Base-by-base conservation (phyloP, 345 rosid species). In the Euclidium syriacum region DNA sequence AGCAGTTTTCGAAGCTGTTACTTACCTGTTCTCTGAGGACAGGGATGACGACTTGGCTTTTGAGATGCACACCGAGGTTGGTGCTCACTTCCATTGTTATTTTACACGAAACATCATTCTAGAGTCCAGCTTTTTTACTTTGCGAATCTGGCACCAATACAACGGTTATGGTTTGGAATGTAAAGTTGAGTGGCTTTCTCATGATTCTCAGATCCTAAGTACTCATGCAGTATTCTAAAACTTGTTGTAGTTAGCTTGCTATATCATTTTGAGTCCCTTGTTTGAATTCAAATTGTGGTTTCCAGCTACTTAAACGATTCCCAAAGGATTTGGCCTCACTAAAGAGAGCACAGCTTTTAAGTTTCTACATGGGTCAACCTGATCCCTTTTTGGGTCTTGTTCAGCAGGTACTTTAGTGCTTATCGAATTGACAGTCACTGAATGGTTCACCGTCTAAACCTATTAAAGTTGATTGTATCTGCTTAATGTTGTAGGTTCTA, bases 351-450 rank as follows among this genome's bases (percentile, higher is more conserved):
- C 95, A 92, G 54, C 1, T 78, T 14, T 62, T 85, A 26, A 75
- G 95, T 65, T 89, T 89, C 79, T 87, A 85, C 78, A 82, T 81
- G 91, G 97, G 84, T 52, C 80, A 75, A 40, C 79, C 90, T 32
- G 83, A 73, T 60, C 77, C 79, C 38, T 82, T 84, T 66, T 72
- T 89, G 25, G 65, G 30, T 52, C 82, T 92, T 73, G 88, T 81
- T 27, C 71, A 81, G 58, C 77, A 89, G 96, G 95, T 85, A 75
- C 41, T 47, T 42, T 34, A 62, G 55, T 52, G 25, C 69, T 65
- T 18, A 8, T 30, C 6, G 15, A 35, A 48, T 56, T 70, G 64
- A 56, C 10, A 36, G 0, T 16, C 47, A 44, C 17, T 9, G 30
- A 58, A 11, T 33, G 39, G 17, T 51, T 33, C 40, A 59, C 24